Evolutionary conservation across 2,329 filamentous ascomycete genomes (phyloP).

Genomic region (Ophiostoma sp.): DNA sequence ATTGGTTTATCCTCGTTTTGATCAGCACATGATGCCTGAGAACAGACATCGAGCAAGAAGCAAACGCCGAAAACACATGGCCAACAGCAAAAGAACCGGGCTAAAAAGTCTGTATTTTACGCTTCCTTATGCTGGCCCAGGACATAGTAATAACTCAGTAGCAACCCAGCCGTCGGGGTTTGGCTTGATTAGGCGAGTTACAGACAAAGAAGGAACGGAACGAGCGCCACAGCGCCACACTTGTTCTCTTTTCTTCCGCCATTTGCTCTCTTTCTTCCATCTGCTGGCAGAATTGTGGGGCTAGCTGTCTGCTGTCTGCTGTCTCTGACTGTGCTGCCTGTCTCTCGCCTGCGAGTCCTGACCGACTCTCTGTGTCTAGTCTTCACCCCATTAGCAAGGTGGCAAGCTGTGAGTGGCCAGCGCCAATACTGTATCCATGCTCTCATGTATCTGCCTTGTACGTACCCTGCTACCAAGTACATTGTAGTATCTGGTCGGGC

Average conservation of each 20-base stretch:
- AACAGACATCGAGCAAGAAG: no score
- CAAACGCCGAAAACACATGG: no score
- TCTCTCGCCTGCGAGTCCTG: not conserved
- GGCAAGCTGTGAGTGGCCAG: conserved; percentile 11
- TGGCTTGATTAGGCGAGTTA: not conserved
- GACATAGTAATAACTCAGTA: no score
- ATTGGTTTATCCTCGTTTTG: no score
- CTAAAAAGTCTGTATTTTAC: no score
- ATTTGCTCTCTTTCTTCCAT: not conserved
- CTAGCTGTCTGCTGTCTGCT: not conserved
- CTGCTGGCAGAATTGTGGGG: conserved; percentile 4
- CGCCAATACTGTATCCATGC: not conserved
- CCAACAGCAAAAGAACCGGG: no score
- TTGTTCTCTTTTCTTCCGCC: not conserved
- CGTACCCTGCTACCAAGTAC: not conserved
- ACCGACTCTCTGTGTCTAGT: not conserved
- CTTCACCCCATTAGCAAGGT: not conserved
- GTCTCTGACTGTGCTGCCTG: not conserved
- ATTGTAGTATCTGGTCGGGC: not conserved
- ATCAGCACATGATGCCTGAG: no score
- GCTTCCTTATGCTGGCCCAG: no score
- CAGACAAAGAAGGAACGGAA: not conserved
- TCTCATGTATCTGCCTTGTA: not conserved
- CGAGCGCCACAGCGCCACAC: not conserved
- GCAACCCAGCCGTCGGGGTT: not conserved